phyloP scores from a whole-genome alignment of 208 protist genomes.

The Histomonas meleagridis region DNA sequence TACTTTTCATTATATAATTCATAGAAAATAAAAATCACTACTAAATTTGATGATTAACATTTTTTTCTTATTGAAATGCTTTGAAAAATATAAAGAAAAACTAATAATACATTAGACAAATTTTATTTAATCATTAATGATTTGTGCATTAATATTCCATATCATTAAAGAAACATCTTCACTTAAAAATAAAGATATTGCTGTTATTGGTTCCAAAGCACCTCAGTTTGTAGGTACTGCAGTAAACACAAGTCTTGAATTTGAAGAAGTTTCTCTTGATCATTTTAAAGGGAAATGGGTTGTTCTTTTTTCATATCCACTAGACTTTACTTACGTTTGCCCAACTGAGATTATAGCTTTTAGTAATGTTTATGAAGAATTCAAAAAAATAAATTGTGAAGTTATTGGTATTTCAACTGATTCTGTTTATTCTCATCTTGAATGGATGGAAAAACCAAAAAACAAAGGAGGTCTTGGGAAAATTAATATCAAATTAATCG shows the following conservation, averaged over 20 bases:
- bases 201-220: not conserved
- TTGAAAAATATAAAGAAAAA: too few species aligned
- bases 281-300: slow-evolving; percentile 18
- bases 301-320: not conserved
- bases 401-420: not conserved
- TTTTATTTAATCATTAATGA: too few species aligned
- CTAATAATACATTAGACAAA: too few species aligned
- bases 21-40: too few species aligned
- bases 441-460: slow-evolving; percentile 76
- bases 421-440: slow-evolving; percentile 69
- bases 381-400: not conserved
- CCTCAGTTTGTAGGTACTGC: not conserved
- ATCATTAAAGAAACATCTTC: too few species aligned
- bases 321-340: not conserved
- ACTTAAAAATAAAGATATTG: too few species aligned
- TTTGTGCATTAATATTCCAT: too few species aligned
- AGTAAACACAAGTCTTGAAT: not conserved
- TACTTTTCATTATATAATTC: too few species aligned
- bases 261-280: not conserved
- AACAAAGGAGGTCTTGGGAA: slow-evolving; percentile 80
- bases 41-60: too few species aligned
- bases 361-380: not conserved
- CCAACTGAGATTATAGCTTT: not conserved
- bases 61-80: too few species aligned
- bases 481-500: slow-evolving; percentile 79